Base-by-base conservation (phyloP, 2,329 filamentous ascomycete genomes). In the Hypoxylon sp. region DNA sequence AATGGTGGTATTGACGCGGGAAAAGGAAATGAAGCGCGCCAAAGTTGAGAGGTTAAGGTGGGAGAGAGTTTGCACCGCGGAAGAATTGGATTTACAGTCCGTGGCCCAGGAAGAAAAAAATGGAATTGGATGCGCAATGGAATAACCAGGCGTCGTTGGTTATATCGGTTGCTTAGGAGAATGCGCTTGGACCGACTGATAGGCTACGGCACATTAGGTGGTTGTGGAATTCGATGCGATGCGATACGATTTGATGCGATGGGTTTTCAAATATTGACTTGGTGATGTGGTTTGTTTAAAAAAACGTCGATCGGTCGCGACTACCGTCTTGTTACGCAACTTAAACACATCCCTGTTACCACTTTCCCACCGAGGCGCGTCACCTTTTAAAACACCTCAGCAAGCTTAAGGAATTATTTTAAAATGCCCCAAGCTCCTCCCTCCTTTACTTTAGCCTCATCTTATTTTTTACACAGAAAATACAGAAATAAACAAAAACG, bases 221-320 rank as follows among this genome's bases (percentile, higher is more conserved):
- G 53, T 56, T 45, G 46, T 62, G 41, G 30, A 36, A 48, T 67
- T 51, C 32, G 53, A 49, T 61, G 58, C 28, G 68, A 57, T 70
- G 55, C 45, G 56, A 64, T 64, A 53, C 30, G 61, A 60, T 68
- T 57, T 52, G 60, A 64, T 63, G 60, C 32, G 52, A 50, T 57
- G 43, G 61, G 19, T 58, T 62, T 68, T 63, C 57, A 57, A 68
- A 68, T 69, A 66, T 70, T 70, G 67, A 70, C 67, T 67, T 69
- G 64, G 62, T 68, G 69, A 70, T 68, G 69, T 70, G 67, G 64
- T 70, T 70, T 70, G 61, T 70, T 69, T 68, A 65, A 68, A 69
- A 23, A 68, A 65, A 63, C 56, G 67, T 68, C 59, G 65, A 70
- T 72, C 67, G 45, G 69, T 72, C 69, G 69, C 69, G 69, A 62